Percentiles rank a stretch among this genome's conserved stretches.
Evolutionary conservation across 1,139 yeast genomes (phyloP).

Genomic region (Diutina neorugosa): DNA sequence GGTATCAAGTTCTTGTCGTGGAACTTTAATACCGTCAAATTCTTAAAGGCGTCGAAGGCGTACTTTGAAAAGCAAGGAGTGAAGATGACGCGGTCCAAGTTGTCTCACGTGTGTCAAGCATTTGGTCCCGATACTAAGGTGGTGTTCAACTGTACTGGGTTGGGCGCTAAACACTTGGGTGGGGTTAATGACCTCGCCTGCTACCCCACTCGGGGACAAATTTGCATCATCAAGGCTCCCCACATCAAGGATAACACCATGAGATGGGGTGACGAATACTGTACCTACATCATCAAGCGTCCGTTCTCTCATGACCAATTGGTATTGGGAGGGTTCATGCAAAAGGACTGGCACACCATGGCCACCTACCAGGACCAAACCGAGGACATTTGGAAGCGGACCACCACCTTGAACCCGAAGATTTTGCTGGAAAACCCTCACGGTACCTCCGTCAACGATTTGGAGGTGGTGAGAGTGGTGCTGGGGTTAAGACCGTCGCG

Average conservation of each 20-base stretch:
- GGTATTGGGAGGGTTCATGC: slow-evolving; percentile 12
- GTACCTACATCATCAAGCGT: slow-evolving; percentile 60
- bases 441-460: slow-evolving; percentile 16
- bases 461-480: slow-evolving; percentile 40
- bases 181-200: slow-evolving; percentile 37
- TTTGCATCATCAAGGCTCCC: slow-evolving; percentile 47
- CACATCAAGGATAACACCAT: slow-evolving; percentile 33
- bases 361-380: slow-evolving; percentile 33
- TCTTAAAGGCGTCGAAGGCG: slow-evolving; percentile 31
- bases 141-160: slow-evolving; percentile 62
- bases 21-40: slow-evolving; percentile 58
- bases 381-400: slow-evolving; percentile 44
- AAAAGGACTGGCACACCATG: slow-evolving; percentile 44
- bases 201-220: slow-evolving; percentile 62
- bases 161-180: slow-evolving; percentile 40
- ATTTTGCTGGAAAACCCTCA: slow-evolving; percentile 21
- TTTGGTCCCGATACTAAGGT: slow-evolving; percentile 11
- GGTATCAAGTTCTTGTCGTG: slow-evolving; percentile 39
- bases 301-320: slow-evolving; percentile 11
- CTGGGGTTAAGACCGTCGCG: slow-evolving; percentile 65
- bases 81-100: slow-evolving; percentile 26
- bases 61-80: slow-evolving; percentile 37
- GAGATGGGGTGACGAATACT: slow-evolving; percentile 32
- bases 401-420: slow-evolving; percentile 42
- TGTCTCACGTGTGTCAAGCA: slow-evolving; percentile 46